phyloP scores from a whole-genome alignment of 1,284 basidiomycete genomes.

The Pseudozyma hubeiensis region DNA sequence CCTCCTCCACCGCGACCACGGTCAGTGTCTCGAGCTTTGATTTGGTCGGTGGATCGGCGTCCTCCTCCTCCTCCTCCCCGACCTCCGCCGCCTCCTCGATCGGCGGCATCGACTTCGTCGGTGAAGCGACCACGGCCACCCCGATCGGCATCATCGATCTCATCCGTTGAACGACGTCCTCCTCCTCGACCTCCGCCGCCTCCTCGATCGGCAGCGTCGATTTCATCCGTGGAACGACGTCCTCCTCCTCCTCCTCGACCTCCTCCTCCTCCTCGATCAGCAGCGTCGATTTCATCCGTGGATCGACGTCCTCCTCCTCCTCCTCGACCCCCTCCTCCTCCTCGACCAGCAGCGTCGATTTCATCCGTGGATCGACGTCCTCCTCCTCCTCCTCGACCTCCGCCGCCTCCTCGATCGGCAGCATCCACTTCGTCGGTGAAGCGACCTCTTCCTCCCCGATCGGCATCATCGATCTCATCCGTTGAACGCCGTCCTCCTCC shows the following conservation, averaged over 20 bases:
- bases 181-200: not conserved
- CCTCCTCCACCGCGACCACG: not conserved
- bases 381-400: not conserved
- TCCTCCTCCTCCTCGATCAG: not conserved
- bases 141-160: too few species aligned
- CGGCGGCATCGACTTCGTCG: too few species aligned
- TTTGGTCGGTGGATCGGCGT: not conserved
- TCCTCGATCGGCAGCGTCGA: not conserved
- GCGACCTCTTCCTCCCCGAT: too few species aligned
- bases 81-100: slow-evolving; percentile 1
- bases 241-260: not conserved
- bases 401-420: not conserved
- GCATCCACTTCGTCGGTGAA: not conserved
- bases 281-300: not conserved
- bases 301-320: not conserved
- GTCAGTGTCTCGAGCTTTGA: too few species aligned
- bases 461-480: not conserved
- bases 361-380: not conserved
- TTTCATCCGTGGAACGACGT: not conserved
- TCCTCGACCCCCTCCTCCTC: slow-evolving; percentile 3
- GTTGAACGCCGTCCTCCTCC: too few species aligned
- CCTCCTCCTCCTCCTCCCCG: not conserved
- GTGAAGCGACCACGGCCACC: not conserved
- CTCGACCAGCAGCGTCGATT: not conserved
- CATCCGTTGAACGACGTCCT: too few species aligned